These are phyloP conservation scores for Pittosporum tobira DNA, from an alignment of 129 eudicot genomes.

Conservation along the genomic window DNA sequence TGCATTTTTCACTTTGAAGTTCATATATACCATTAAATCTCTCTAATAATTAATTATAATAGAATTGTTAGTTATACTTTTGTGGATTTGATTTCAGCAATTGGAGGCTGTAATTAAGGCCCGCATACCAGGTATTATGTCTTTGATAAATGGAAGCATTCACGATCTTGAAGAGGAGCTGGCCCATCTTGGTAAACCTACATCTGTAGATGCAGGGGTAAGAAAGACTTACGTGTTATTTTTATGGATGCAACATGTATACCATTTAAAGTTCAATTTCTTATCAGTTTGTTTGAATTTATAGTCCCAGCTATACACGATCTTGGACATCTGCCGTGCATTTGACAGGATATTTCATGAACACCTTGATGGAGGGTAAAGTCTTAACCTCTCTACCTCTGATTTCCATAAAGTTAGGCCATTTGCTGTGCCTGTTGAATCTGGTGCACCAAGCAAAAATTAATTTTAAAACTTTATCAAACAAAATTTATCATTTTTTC, in stretches of 20 bases:
- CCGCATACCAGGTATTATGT: conserved; percentile 47
- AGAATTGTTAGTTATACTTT: background rate
- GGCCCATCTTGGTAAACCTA: conserved; percentile 50
- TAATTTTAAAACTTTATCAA: too few species aligned
- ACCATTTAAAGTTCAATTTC: background rate
- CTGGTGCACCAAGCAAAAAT: too few species aligned
- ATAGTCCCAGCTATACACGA: conserved; percentile 61
- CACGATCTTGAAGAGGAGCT: conserved; percentile 60
- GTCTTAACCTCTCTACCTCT: too few species aligned
- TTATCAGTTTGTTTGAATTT: background rate
- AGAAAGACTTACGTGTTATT: conserved; percentile 4
- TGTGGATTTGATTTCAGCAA: conserved; percentile 31
- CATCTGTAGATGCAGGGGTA: conserved; percentile 59
- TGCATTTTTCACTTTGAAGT: background rate
- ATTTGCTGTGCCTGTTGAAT: too few species aligned
- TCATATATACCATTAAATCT: too few species aligned
- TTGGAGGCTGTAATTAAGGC: conserved; percentile 47
- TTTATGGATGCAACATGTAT: background rate
- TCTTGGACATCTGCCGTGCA: conserved; percentile 66
- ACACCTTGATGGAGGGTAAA: conserved; percentile 74
- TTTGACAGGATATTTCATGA: conserved; percentile 58
- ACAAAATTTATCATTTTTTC: conserved; percentile 3
- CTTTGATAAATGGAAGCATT: conserved; percentile 49
- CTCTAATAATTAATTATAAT: background rate
- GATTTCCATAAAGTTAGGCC: too few species aligned